These are phyloP conservation scores for Pterocarpus santalinus DNA, from an alignment of 306 rosid species.

Conservation along the genomic window DNA sequence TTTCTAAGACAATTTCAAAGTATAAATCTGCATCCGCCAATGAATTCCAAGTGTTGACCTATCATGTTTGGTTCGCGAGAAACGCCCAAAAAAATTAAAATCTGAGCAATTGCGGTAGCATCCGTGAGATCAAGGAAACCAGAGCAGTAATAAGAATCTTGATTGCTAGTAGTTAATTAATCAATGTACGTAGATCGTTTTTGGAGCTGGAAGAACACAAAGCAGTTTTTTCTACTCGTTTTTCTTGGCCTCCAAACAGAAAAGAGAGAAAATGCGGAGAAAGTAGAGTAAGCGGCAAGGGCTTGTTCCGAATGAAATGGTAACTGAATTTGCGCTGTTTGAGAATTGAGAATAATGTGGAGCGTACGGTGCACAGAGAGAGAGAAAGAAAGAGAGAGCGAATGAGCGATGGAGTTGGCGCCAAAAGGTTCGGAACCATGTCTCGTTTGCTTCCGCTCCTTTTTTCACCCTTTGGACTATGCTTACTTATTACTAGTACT, in stretches of 20 bases:
- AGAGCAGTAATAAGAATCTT: neutral
- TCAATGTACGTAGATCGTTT: neutral
- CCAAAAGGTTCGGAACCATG: constrained; percentile 57
- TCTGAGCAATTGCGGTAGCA: neutral
- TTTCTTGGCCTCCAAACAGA: constrained; percentile 14
- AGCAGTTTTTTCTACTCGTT: constrained; percentile 19
- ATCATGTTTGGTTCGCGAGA: constrained; percentile 6
- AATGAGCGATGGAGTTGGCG: constrained; percentile 40
- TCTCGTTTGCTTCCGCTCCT: constrained; percentile 19
- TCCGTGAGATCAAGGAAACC: neutral
- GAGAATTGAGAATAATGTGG: neutral
- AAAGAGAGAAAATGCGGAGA: neutral
- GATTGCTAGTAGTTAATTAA: neutral
- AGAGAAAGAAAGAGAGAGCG: neutral
- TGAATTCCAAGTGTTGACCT: neutral
- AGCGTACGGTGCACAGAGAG: neutral
- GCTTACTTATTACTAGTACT: too few relatives aligned
- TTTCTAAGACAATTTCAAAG: constrained; percentile 13
- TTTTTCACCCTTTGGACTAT: too few relatives aligned
- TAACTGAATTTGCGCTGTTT: constrained; percentile 34
- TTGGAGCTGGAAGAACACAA: neutral
- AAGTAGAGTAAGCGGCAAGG: neutral
- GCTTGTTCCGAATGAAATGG: neutral
- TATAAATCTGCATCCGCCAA: neutral
- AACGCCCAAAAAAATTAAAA: constrained; percentile 14